These are phyloP conservation scores for Fusarium stilboides DNA, from an alignment of 2,329 filamentous ascomycete species.

Conservation along the genomic window DNA sequence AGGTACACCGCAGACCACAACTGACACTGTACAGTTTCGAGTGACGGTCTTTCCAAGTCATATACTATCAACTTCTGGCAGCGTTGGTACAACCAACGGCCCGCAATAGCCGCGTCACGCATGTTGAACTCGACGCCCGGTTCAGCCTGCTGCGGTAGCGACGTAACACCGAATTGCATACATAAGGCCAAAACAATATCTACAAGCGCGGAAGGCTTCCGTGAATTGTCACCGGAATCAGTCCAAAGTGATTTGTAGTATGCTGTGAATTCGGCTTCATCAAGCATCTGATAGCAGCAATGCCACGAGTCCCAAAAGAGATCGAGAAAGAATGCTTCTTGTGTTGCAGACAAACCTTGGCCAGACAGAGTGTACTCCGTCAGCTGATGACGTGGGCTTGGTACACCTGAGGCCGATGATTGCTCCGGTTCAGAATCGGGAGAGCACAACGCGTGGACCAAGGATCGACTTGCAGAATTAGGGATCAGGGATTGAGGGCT, in stretches of 20 bases:
- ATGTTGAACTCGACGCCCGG: background rate
- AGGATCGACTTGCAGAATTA: background rate
- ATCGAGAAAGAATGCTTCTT: background rate
- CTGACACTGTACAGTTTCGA: background rate
- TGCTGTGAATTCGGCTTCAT: background rate
- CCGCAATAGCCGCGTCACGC: slow-evolving; percentile 1
- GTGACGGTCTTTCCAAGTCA: background rate
- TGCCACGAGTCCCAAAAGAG: slow-evolving; percentile 11
- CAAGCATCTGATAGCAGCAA: background rate
- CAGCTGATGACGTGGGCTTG: accelerated
- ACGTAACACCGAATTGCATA: background rate
- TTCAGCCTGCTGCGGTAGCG: background rate
- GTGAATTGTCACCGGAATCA: background rate
- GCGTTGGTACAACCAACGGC: background rate
- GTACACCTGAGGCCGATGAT: accelerated
- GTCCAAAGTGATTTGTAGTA: background rate
- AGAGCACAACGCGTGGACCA: background rate
- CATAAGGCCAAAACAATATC: background rate
- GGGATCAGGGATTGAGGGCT: background rate
- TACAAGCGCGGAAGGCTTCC: background rate
- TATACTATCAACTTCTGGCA: background rate
- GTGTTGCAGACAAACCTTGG: background rate
- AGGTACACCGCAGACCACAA: background rate
- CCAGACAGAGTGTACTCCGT: background rate
- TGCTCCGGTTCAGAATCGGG: background rate